Conservation (phyloP, 23 red algal species). For the Gracilariopsis chorda region DNA sequence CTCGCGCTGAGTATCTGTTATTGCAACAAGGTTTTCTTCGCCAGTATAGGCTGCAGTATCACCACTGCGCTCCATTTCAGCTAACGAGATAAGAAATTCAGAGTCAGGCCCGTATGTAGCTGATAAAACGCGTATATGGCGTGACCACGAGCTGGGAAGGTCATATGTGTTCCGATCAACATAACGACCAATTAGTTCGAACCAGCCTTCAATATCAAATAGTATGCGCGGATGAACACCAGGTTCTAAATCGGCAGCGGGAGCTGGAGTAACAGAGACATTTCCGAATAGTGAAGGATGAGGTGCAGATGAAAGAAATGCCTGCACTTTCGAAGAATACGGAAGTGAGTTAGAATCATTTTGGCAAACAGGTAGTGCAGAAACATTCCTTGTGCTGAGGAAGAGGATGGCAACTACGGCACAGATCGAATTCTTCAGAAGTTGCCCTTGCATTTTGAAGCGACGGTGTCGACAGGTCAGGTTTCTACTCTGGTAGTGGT, state of each 20-base stretch:
- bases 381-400: too few species aligned
- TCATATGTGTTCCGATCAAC: background rate
- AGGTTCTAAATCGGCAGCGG: background rate
- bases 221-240: constrained; percentile 56
- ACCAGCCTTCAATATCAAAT: constrained; percentile 3
- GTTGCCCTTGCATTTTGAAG: too few species aligned
- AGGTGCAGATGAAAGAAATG: background rate
- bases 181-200: constrained; percentile 16
- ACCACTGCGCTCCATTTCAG: background rate
- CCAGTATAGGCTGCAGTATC: background rate
- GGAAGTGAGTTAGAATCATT: too few species aligned
- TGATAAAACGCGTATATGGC: background rate
- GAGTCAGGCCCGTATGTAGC: background rate
- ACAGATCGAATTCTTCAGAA: too few species aligned
- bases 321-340: too few species aligned
- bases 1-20: background rate
- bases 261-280: constrained; percentile 27
- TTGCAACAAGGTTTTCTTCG: background rate
- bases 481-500: too few species aligned
- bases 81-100: background rate
- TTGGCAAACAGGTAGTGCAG: too few species aligned
- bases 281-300: constrained; percentile 29
- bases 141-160: background rate
- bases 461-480: too few species aligned
- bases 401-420: too few species aligned